A percentile compares a stretch with the other conserved stretches of the same genome.
Conservation (phyloP, 768 basidiomycete species). For the Boletus vinaceobasis region DNA sequence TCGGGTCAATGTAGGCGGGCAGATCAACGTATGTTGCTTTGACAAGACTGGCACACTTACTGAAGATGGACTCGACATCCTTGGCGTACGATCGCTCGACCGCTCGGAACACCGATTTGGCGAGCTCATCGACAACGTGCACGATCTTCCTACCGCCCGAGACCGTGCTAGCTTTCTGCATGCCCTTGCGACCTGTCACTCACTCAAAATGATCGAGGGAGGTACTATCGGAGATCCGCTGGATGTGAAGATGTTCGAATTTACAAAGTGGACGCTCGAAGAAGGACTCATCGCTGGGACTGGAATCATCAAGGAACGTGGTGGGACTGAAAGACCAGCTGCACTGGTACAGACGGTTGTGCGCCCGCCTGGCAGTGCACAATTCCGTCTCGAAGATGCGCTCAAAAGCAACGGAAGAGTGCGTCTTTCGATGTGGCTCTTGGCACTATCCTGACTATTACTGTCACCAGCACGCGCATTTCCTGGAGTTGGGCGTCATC, state of each 20-base stretch:
- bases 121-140: conserved; percentile 82
- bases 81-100: conserved; percentile 87
- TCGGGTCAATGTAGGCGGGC: conserved; percentile 91
- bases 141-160: conserved; percentile 70
- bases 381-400: conserved; percentile 91
- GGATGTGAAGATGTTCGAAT: conserved; percentile 97
- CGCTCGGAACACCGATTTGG: conserved; percentile 77
- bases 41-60: conserved; percentile 99
- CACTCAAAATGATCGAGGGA: conserved; percentile 84
- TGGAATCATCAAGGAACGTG: conserved; percentile 63
- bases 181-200: conserved; percentile 95
- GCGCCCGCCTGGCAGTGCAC: conserved; percentile 88
- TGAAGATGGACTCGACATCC: conserved; percentile 95
- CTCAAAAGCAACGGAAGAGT: conserved; percentile 81
- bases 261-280: conserved; percentile 93
- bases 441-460: background rate
- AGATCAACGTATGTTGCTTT: conserved; percentile 96
- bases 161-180: conserved; percentile 86
- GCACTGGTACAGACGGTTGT: conserved; percentile 96
- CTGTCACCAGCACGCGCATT: conserved; percentile 78
- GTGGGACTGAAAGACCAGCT: conserved; percentile 65
- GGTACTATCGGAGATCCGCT: conserved; percentile 93
- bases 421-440: conserved; percentile 10
- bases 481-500: conserved; percentile 94
- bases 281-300: conserved; percentile 78